Evolutionary conservation across 163 green algal genomes (phyloP).

Genomic region (Scenedesmus sp.): DNA sequence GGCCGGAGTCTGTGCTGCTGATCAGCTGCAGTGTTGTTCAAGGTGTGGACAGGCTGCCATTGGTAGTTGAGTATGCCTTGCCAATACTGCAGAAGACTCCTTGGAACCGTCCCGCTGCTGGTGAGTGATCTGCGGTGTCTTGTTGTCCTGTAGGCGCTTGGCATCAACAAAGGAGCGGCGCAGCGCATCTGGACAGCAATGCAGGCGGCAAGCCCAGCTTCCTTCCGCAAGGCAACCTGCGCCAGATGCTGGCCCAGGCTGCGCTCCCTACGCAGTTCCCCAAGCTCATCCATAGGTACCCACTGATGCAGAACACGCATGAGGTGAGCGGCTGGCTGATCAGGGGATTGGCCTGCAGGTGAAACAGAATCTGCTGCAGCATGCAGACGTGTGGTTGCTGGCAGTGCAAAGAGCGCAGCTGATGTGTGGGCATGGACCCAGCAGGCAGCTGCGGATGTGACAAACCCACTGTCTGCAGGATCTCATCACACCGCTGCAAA

Average conservation of each 20-base stretch:
- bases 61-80: too few relatives aligned
- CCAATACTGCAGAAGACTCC: too few relatives aligned
- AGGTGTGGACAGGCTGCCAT: too few relatives aligned
- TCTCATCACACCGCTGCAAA: not conserved
- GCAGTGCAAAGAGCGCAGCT: not conserved
- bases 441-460: not conserved
- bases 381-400: not conserved
- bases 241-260: not conserved
- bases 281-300: slow-evolving; percentile 44
- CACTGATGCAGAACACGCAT: slow-evolving; percentile 43
- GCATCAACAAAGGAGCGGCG: slow-evolving; percentile 7
- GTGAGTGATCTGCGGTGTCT: too few relatives aligned
- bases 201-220: slow-evolving; percentile 19
- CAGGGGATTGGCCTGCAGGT: too few relatives aligned
- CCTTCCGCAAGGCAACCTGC: not conserved
- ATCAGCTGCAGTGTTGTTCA: too few relatives aligned
- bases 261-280: slow-evolving; percentile 47
- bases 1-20: too few relatives aligned
- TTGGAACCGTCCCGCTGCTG: too few relatives aligned
- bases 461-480: not conserved
- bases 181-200: slow-evolving; percentile 33
- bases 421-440: not conserved
- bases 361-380: not conserved
- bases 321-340: not conserved
- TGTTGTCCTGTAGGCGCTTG: slow-evolving; percentile 25